phyloP scores from a whole-genome alignment of 805 yeast species.

The Allodekkera sacchari region DNA sequence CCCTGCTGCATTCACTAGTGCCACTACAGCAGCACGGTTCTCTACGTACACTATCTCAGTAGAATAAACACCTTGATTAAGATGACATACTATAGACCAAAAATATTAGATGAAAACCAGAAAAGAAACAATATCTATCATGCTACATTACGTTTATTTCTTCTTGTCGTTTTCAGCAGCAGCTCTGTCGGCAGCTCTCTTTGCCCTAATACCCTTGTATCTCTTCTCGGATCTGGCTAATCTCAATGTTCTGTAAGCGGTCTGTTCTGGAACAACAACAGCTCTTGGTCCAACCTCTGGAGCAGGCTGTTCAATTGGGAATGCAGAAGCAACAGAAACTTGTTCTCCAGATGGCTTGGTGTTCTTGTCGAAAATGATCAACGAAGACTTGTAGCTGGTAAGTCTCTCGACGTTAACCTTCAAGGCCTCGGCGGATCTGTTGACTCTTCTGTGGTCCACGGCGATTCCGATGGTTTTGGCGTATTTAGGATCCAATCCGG shows the following conservation, averaged over 20 bases:
- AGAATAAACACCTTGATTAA: too few species aligned
- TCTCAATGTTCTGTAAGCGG: constrained; percentile 93
- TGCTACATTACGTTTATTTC: constrained; percentile 50
- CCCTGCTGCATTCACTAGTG: too few species aligned
- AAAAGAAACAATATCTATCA: constrained; percentile 1
- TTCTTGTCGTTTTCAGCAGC: constrained; percentile 99
- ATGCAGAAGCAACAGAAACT: constrained; percentile 63
- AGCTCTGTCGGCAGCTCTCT: constrained; percentile 95
- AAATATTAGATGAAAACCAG: background rate
- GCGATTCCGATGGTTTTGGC: constrained; percentile 99
- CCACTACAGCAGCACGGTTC: too few species aligned
- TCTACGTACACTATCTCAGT: too few species aligned
- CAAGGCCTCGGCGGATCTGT: constrained; percentile 93
- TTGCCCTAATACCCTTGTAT: constrained; percentile 92
- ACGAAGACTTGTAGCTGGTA: constrained; percentile 90
- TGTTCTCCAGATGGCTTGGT: constrained; percentile 75
- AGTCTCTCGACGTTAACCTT: constrained; percentile 94
- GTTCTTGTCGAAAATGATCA: constrained; percentile 91
- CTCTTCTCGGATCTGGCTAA: constrained; percentile 90
- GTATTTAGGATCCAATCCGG: constrained; percentile 85
- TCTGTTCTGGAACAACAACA: constrained; percentile 59
- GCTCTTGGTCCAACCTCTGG: constrained; percentile 79
- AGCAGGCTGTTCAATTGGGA: constrained; percentile 85
- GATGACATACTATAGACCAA: too few species aligned
- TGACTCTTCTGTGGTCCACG: constrained; percentile 99